Base-by-base conservation (phyloP, 2,329 filamentous ascomycete genomes). In the Neopestalotiopsis rosae region DNA sequence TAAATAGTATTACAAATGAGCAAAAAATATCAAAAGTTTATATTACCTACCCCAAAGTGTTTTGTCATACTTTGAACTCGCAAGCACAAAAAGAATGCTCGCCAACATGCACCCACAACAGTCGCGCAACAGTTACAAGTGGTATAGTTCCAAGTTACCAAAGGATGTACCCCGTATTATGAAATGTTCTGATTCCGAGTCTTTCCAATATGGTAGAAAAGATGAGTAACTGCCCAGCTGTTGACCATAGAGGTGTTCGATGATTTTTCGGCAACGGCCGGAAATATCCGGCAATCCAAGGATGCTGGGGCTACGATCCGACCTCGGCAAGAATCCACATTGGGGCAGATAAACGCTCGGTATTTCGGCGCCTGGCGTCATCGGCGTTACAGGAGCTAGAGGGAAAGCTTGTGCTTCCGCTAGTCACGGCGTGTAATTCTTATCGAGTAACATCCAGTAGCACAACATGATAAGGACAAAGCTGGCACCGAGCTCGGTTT, bases 1-100 rank as follows among this genome's bases (percentile, higher is more conserved):
- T 24, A 52, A 52, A 52, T 52, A 52, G 45, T 52, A 52, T 52
- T 24, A 28, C 40, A 65, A 68, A 40, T 70, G 66, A 38, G 65
- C 71, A 69, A 68, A 72, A 67, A 69, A 42, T 71, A 66, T 70
- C 71, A 69, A 67, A 17, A 68, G 56, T 66, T 70, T 10, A 67
- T 32, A n/a, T n/a, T 65, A 10, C 63, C 12, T n/a, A 13, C 10
- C 13, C 17, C 30, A 40, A 49, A 45, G n/a, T 24, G 30, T 13
- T 14, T 7, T 45, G 14, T 10, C 45, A 10, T 38, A 38, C 24
- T 38, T 38, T 38, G 6, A 38, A 38, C 34, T 38, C 10, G 6
- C 34, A 10, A 38, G 34, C 6, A 38, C 10, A 10, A 38, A 38
- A 38, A 5, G 34, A 38, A 38, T 1, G 6, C 34, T 38, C 34